Evolutionary conservation across 2,329 filamentous ascomycete genomes (phyloP).

Genomic region (Ceratocystiopsis brevicomis): DNA sequence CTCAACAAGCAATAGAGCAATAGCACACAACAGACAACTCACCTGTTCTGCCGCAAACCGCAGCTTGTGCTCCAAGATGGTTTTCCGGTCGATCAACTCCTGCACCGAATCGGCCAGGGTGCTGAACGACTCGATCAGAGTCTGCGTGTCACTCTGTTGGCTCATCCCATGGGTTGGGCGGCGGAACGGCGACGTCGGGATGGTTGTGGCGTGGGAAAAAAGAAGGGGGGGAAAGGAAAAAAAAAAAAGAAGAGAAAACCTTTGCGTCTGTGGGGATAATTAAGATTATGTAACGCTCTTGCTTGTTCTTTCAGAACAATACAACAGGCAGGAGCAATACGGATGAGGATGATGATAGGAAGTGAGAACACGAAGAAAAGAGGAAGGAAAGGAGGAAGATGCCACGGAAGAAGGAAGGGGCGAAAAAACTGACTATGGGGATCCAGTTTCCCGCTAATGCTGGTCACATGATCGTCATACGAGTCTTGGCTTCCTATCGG

Average conservation of each 20-base stretch:
- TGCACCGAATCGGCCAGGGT: conserved; percentile 47
- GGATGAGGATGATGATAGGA: conserved; percentile 2
- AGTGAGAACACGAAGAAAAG: conserved; percentile 2
- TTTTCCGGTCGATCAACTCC: conserved; percentile 42
- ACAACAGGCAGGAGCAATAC: background rate
- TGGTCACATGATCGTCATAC: too few relatives aligned
- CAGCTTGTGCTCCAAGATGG: conserved; percentile 46
- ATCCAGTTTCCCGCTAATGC: too few relatives aligned
- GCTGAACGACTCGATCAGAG: conserved; percentile 44
- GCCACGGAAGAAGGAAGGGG: too few relatives aligned
- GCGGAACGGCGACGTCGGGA: background rate
- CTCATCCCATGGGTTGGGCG: conserved; percentile 20
- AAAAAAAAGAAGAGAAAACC: background rate
- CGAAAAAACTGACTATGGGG: too few relatives aligned
- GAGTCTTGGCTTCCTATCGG: too few relatives aligned
- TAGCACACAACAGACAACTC: conserved; percentile 13
- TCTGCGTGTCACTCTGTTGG: conserved; percentile 29
- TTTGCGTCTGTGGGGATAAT: background rate
- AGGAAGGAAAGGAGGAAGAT: background rate
- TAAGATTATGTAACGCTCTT: background rate
- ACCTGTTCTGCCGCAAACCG: conserved; percentile 49
- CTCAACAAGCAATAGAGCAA: background rate
- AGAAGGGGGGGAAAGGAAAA: conserved; percentile 6
- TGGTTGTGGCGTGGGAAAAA: background rate
- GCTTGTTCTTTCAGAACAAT: background rate